Evolutionary conservation across 176 grass and related monocot genomes (phyloP), one percentile per base, ranked within the genome.

Genomic region (Rhynchospora breviuscula): DNA sequence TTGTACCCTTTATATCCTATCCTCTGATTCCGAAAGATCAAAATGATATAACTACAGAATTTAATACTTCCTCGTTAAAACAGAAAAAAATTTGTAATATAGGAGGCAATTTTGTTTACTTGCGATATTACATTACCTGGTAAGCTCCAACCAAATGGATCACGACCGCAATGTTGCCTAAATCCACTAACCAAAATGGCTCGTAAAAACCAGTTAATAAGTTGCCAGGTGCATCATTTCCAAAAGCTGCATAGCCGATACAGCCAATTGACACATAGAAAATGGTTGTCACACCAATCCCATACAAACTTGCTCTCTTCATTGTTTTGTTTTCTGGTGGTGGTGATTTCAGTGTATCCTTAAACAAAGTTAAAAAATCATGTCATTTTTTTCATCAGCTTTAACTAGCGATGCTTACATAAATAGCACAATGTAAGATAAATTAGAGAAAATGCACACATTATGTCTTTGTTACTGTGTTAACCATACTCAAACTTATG

Each of bases 221-320:
- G 77, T 98, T 98, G 40, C 95, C 95, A 8, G 95, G 95, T 29
- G 89, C 87, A 25, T 69, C 82, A 25, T 94, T 98, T 84, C 95
- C 92, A 43, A 98, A 98, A 0, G 92, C 95, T n/a, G 95, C 90
- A 87, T 98, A 98, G 10, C 95, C 95, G 8, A 98, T 10, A 79
- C 95, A 98, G 6, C 95, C 95, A 4, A 98, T 84, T 7, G 95
- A 98, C 4, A 94, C 89, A 79, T 98, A 98, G 89, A 98, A 98
- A 48, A 88, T 67, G 23, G 90, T 87, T 17, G 95, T 98, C 9
- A 91, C 84, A 45, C 95, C 90, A 8, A 98, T 94, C 53, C 92
- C 95, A 79, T 98, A 94, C 62, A 91, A 13, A 86, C 89, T 98
- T 11, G 92, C 95, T 90, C 63, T 86, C 89, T 94, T 98, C 95